Evolutionary conservation across 2,329 filamentous ascomycete species (phyloP).

Genomic region (Xylariaceae sp.): DNA sequence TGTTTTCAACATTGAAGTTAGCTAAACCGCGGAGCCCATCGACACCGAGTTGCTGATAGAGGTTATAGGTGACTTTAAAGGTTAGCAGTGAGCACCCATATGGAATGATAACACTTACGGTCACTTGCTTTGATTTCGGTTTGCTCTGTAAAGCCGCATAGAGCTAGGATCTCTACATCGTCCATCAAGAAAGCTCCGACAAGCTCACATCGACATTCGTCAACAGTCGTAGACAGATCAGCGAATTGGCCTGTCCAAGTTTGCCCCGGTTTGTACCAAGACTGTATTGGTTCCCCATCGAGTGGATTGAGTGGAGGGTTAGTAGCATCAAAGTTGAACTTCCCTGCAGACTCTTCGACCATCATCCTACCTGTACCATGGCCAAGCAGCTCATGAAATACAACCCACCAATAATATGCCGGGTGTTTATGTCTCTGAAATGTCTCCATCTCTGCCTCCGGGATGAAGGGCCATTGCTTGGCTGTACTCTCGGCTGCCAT

Average conservation of each 20-base stretch:
- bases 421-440: slow-evolving; percentile 61
- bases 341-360: slow-evolving; percentile 46
- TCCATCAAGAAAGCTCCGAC: slow-evolving; percentile 42
- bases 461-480: slow-evolving; percentile 52
- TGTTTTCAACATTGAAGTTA: slow-evolving; percentile 35
- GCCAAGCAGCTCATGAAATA: slow-evolving; percentile 64
- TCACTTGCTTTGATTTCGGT: slow-evolving; percentile 37
- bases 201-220: slow-evolving; percentile 49
- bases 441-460: slow-evolving; percentile 53
- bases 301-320: slow-evolving; percentile 56
- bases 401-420: slow-evolving; percentile 69
- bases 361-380: slow-evolving; percentile 63
- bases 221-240: slow-evolving; percentile 55
- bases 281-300: slow-evolving; percentile 47
- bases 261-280: slow-evolving; percentile 60
- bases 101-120: slow-evolving; percentile 23
- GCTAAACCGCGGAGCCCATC: slow-evolving; percentile 37
- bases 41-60: slow-evolving; percentile 39
- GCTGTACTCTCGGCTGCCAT: slow-evolving; percentile 48
- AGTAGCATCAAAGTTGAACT: slow-evolving; percentile 58
- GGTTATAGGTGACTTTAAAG: slow-evolving; percentile 34
- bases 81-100: slow-evolving; percentile 9
- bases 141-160: slow-evolving; percentile 39
- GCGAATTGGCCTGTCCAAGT: slow-evolving; percentile 61
- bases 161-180: slow-evolving; percentile 37